Percentiles rank a stretch among this genome's conserved stretches.
phyloP scores from a whole-genome alignment of 805 yeast species.

The Teunomyces kruisii region DNA sequence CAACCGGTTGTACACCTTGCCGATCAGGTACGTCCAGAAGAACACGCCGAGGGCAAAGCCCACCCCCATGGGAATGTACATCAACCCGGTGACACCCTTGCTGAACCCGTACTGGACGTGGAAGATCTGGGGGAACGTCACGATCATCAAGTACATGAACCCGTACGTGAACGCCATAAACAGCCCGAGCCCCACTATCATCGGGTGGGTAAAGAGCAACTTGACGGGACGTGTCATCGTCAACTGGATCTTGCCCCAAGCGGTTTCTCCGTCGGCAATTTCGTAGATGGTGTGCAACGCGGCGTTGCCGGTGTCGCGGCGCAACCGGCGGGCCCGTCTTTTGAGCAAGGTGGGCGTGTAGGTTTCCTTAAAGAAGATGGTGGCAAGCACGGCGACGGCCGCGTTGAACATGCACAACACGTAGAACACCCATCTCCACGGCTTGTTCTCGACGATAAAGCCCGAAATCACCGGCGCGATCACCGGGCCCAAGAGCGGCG shows the following conservation, averaged over 20 bases:
- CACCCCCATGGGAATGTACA: conserved; percentile 57
- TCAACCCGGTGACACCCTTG: conserved; percentile 52
- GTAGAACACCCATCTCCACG: conserved; percentile 73
- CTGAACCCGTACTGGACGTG: conserved; percentile 45
- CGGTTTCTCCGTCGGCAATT: conserved; percentile 49
- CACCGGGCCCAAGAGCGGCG: conserved; percentile 71
- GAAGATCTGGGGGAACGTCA: conserved; percentile 59
- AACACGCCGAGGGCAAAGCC: conserved; percentile 53
- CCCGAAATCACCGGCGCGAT: conserved; percentile 62
- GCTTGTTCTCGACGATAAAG: conserved; percentile 47
- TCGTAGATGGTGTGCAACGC: conserved; percentile 62
- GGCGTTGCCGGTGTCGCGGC: conserved; percentile 54
- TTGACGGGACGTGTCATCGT: conserved; percentile 57
- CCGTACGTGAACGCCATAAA: conserved; percentile 69
- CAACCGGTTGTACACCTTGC: conserved; percentile 36
- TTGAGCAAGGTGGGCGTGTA: conserved; percentile 55
- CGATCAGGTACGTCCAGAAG: conserved; percentile 48
- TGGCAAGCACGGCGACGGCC: conserved; percentile 38
- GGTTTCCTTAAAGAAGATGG: conserved; percentile 57
- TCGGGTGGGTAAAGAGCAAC: conserved; percentile 56
- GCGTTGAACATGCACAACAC: conserved; percentile 60
- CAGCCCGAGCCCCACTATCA: conserved; percentile 61
- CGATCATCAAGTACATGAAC: conserved; percentile 61
- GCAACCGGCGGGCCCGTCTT: conserved; percentile 45
- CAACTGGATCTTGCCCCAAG: conserved; percentile 37